phyloP scores from a whole-genome alignment of 164 flowering plant genomes.

The Vitis amurensis region DNA sequence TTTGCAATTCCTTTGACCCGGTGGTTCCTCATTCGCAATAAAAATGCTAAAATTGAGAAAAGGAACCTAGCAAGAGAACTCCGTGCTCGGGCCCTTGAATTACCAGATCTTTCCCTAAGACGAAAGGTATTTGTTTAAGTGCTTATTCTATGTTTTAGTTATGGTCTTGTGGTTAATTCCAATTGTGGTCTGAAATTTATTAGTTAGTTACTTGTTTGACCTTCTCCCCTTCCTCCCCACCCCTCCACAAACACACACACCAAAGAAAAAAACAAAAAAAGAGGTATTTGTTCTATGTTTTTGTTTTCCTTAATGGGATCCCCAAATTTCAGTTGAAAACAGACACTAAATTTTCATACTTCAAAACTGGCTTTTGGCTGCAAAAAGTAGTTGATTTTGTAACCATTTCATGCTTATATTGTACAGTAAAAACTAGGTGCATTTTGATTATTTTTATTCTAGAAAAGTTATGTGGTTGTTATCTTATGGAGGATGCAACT shows the following conservation, averaged over 20 bases:
- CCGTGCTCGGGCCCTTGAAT: slow-evolving; percentile 65
- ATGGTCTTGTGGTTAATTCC: neutral
- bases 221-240: neutral
- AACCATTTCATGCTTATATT: neutral
- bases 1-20: slow-evolving; percentile 91
- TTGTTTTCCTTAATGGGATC: neutral
- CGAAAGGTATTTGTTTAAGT: slow-evolving; percentile 58
- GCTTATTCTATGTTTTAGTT: neutral
- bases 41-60: slow-evolving; percentile 72
- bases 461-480: too few relatives aligned
- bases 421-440: neutral
- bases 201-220: neutral
- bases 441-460: neutral
- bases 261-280: too few relatives aligned
- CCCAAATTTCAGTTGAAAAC: neutral
- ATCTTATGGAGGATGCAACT: neutral
- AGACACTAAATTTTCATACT: too few relatives aligned
- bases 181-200: neutral
- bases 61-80: slow-evolving; percentile 74
- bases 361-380: neutral
- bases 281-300: neutral
- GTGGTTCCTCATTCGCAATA: slow-evolving; percentile 62
- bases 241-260: too few relatives aligned
- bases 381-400: neutral
- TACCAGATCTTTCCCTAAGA: slow-evolving; percentile 66